These are phyloP conservation scores for Neonectria punicea DNA, from an alignment of 2,329 filamentous ascomycete genomes.

Conservation along the genomic window DNA sequence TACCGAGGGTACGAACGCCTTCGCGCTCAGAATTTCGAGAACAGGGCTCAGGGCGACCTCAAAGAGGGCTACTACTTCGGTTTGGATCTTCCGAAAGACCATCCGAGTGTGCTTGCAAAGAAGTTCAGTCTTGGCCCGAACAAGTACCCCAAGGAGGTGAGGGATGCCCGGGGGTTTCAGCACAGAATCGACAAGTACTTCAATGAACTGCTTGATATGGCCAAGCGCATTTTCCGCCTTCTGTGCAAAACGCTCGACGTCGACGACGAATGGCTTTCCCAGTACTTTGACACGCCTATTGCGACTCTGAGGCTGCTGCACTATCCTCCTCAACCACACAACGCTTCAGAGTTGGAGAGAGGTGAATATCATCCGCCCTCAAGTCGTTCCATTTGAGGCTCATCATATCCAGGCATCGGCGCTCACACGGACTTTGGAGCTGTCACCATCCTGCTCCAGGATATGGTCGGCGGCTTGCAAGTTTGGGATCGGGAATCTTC, in stretches of 20 bases:
- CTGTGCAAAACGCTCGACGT: slow-evolving; percentile 15
- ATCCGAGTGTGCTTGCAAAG: slow-evolving; percentile 13
- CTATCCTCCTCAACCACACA: slow-evolving; percentile 20
- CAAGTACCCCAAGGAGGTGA: slow-evolving; percentile 18
- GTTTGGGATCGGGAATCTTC: slow-evolving; percentile 25
- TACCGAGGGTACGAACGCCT: slow-evolving; percentile 23
- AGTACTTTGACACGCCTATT: slow-evolving; percentile 22
- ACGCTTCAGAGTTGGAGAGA: slow-evolving; percentile 21
- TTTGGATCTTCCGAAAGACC: slow-evolving; percentile 5
- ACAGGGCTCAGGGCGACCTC: slow-evolving; percentile 17
- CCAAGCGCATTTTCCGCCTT: slow-evolving; percentile 8
- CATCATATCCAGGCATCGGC: slow-evolving; percentile 10
- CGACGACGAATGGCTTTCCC: slow-evolving; percentile 10
- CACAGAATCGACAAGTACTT: slow-evolving; percentile 8
- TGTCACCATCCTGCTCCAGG: slow-evolving; percentile 28
- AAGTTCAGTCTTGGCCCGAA: slow-evolving; percentile 24
- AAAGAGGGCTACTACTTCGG: slow-evolving; percentile 25
- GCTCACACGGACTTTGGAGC: slow-evolving; percentile 28
- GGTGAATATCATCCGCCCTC: not conserved
- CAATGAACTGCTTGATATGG: not conserved
- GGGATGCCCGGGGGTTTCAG: slow-evolving; percentile 6
- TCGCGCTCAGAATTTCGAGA: slow-evolving; percentile 26
- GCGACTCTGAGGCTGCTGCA: slow-evolving; percentile 22
- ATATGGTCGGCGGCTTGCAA: slow-evolving; percentile 25
- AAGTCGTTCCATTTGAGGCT: not conserved